Conservation (phyloP, 1,284 basidiomycete genomes). For the Cutaneotrichosporon cavernicola region DNA sequence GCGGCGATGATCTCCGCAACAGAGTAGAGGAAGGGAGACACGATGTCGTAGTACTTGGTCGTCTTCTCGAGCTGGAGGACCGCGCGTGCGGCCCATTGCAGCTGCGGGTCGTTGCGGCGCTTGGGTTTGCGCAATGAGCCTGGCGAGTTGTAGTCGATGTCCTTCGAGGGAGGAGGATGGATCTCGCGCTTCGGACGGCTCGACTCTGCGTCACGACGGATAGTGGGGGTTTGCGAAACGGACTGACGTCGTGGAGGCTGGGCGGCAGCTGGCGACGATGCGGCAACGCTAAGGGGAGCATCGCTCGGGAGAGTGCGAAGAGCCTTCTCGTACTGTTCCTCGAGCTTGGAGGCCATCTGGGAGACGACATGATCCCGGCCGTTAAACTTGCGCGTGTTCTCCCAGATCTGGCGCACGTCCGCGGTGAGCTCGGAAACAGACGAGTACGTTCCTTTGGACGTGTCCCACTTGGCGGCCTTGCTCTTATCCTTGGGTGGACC, state of each 20-base stretch:
- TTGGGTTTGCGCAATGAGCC: conserved; percentile 53
- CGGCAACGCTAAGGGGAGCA: conserved; percentile 25
- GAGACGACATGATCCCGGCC: conserved; percentile 82
- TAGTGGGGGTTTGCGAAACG: conserved; percentile 47
- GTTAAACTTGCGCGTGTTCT: conserved; percentile 89
- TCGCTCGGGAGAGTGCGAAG: conserved; percentile 73
- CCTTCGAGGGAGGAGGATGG: conserved; percentile 89
- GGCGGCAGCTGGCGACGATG: conserved; percentile 29
- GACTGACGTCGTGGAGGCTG: conserved; percentile 38
- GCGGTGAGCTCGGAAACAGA: conserved; percentile 72
- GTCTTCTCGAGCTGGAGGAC: conserved; percentile 70
- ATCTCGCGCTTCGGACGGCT: conserved; percentile 95
- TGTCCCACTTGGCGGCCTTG: conserved; percentile 59
- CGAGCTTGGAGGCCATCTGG: conserved; percentile 73
- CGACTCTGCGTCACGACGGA: conserved; percentile 55
- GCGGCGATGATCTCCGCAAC: conserved; percentile 69
- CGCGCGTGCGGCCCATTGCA: conserved; percentile 71
- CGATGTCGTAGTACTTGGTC: conserved; percentile 72
- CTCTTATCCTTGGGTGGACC: conserved; percentile 52
- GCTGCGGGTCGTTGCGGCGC: conserved; percentile 73
- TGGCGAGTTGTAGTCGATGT: conserved; percentile 75
- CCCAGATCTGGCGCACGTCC: conserved; percentile 83
- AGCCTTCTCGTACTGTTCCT: conserved; percentile 83
- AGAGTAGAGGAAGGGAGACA: conserved; percentile 86
- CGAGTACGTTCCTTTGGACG: conserved; percentile 67